Conservation (phyloP, 345 rosid genomes). For the Physaria fendleri region DNA sequence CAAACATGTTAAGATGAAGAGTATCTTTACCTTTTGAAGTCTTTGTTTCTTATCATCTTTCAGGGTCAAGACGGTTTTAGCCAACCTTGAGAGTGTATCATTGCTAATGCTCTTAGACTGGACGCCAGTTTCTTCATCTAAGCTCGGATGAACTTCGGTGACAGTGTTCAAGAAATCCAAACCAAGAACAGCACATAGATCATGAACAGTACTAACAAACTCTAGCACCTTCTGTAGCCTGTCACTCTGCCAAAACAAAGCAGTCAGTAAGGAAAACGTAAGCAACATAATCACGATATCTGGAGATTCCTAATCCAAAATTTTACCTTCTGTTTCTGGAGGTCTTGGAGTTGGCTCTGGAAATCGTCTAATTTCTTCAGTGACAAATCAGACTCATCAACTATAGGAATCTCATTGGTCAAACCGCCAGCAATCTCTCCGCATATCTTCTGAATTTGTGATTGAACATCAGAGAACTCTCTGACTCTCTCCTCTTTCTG, state of each 20-base stretch:
- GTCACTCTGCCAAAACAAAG: conserved; percentile 54
- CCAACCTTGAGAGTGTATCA: conserved; percentile 79
- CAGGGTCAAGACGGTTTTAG: conserved; percentile 68
- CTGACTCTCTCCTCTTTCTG: too few relatives aligned
- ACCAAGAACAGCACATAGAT: conserved; percentile 86
- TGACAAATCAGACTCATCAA: too few relatives aligned
- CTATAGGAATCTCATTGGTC: too few relatives aligned
- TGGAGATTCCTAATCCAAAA: not conserved
- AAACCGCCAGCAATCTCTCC: too few relatives aligned
- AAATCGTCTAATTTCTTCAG: too few relatives aligned
- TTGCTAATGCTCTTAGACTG: conserved; percentile 96
- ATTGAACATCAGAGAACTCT: too few relatives aligned
- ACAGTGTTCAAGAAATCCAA: conserved; percentile 84
- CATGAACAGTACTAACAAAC: conserved; percentile 88
- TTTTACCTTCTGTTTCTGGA: conserved; percentile 88
- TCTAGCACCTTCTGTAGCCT: conserved; percentile 89
- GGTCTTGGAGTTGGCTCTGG: conserved; percentile 86
- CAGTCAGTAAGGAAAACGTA: not conserved
- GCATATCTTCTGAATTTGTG: too few relatives aligned
- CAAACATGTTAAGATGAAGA: not conserved
- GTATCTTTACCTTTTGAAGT: conserved; percentile 61
- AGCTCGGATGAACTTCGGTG: conserved; percentile 95
- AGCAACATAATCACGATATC: not conserved
- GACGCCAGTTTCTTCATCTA: conserved; percentile 61
- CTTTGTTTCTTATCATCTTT: conserved; percentile 93